Base-by-base conservation (phyloP, 1,284 basidiomycete species). In the Rhodotorula mucilaginosa region DNA sequence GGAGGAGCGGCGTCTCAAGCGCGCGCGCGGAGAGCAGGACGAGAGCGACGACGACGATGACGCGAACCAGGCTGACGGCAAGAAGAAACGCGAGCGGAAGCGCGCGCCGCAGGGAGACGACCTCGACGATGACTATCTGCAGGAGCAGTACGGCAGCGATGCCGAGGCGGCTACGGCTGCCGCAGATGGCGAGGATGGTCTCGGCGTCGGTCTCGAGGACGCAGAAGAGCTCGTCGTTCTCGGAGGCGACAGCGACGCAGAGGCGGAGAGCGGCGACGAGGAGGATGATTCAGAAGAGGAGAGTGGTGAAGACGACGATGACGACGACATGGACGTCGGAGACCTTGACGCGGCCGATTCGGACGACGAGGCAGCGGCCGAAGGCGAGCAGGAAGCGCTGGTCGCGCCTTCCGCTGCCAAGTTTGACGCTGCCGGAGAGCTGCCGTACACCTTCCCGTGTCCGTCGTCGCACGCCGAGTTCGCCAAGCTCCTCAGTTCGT, bases 391-490 rank as follows among this genome's bases (percentile, higher is more conserved):
- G 10, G 72, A 73, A 48, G 63, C 65, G 8, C 65, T 72, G 29
- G 68, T 69, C 21, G 64, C 71, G 1, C 46, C 57, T 4, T 29
- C 52, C 0, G 62, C 57, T n/a, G 44, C 68, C 21, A 58, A 52
- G 19, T 44, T 58, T 26, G 72, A 74, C 44, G 67, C 74, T 34
- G 29, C 47, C 23, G 67, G 67, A 49, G 79, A 74, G 58, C 64
- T 70, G 23, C 70, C 67, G 1, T 72, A 71, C 66, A 76, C 61
- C 1, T 99, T 97, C 81, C 85, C 90, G 39, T 97, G 93, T 79
- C 97, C 97, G 0, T 81, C 86, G 10, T 88, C 84, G 3, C 93
- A 98, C 76, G 90, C 92, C 62, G 92, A 97, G 73, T 90, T 99
- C 75, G 85, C 97, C 57, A 87, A 90, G 29, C 88, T 96, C 23